Evolutionary conservation across 1,284 basidiomycete species (phyloP), one percentile per base, ranked within the genome.

Genomic region (Fomitopsis betulina): DNA sequence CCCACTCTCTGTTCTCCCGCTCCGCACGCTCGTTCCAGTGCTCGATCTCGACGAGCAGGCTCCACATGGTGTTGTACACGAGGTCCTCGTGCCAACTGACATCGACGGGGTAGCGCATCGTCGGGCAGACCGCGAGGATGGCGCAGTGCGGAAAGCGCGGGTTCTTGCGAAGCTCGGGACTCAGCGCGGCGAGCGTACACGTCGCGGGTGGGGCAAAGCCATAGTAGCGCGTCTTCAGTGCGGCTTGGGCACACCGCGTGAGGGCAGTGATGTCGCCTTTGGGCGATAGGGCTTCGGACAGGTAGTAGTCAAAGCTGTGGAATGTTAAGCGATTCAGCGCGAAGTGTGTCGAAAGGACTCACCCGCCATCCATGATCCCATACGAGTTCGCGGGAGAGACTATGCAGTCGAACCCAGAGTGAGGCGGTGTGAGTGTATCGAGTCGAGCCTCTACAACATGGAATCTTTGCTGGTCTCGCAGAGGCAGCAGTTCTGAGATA

Each of bases 41-140:
- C 56, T 63, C 63, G 23, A 70, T 53, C 58, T 62, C 63, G 19
- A 53, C 58, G 25, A 68, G 64, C n/a, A 70, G 56, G 52, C 54
- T 58, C 68, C 68, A 69, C 65, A 65, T 69, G 39, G 58, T 58
- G 54, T 69, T 66, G 67, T 69, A 68, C 54, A 68, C 67, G 40
- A 70, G 58, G 59, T 70, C 67, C 45, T 59, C 54, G 57, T 70
- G 60, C 68, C 67, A 70, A 23, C 52, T 27, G 13, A 67, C 56
- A 39, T 60, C 56, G 35, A 57, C 53, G 7, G 67, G 68, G 27
- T 53, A 51, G 52, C 62, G 66, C 68, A 70, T 69, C 19, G 67
- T 68, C 39, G 67, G 67, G 37, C 58, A 63, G 37, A 66, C 62
- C 23, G 64, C 65, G 54, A 66, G 62, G 23, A 62, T 57, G 30